Percentiles rank a stretch among this genome's conserved stretches.
These are phyloP conservation scores for Claviceps cyperi DNA, from an alignment of 2,329 filamentous ascomycete genomes.

Conservation along the genomic window DNA sequence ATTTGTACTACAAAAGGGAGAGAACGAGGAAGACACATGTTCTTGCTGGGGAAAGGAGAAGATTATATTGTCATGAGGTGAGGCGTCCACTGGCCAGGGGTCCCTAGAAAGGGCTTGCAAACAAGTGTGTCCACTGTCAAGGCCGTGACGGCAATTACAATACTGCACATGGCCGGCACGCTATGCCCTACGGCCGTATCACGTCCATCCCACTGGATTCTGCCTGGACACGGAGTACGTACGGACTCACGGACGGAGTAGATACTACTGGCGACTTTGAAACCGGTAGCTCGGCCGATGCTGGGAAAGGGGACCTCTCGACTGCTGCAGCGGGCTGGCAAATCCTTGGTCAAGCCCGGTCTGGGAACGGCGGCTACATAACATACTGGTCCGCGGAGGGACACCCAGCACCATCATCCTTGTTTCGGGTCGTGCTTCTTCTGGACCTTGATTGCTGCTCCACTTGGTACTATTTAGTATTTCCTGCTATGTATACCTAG, in stretches of 20 bases:
- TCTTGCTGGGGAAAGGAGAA: background rate
- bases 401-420: background rate
- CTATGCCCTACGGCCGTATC: background rate
- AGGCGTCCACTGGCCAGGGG: background rate
- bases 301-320: background rate
- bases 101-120: background rate
- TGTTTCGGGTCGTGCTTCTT: background rate
- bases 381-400: too few species aligned
- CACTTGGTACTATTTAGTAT: too few species aligned
- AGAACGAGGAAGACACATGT: background rate
- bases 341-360: background rate
- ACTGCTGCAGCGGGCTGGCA: background rate
- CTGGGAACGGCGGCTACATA: background rate
- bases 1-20: background rate
- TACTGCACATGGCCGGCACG: too few species aligned
- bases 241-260: background rate
- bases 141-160: too few species aligned
- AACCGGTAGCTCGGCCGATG: background rate
- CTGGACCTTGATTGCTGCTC: too few species aligned
- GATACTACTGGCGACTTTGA: background rate
- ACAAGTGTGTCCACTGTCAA: too few species aligned
- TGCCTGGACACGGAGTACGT: too few species aligned
- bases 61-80: background rate
- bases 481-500: too few species aligned
- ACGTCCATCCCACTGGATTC: too few species aligned